Evolutionary conservation across 257 asterid genomes (phyloP).

Genomic region (Jaltomata sinuosa): DNA sequence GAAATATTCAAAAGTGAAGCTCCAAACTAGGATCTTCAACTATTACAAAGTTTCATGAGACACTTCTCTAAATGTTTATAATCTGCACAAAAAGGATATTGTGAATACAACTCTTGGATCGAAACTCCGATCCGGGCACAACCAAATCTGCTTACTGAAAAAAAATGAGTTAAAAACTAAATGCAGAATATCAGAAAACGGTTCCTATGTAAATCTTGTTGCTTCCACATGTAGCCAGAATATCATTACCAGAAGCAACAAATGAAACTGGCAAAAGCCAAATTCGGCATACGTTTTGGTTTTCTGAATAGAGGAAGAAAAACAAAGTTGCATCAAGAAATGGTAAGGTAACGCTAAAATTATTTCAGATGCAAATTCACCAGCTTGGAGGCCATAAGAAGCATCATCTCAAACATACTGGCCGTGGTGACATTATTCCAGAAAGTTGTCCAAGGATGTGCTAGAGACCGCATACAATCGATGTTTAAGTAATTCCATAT

Average conservation of each 20-base stretch:
- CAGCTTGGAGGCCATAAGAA: conserved; percentile 10
- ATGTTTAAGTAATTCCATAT: neutral
- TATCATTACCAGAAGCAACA: conserved; percentile 7
- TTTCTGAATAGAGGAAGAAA: neutral
- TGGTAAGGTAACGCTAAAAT: neutral
- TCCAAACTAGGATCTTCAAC: conserved; percentile 29
- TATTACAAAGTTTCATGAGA: conserved; percentile 28
- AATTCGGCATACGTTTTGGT: neutral
- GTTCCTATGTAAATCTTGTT: neutral
- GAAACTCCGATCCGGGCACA: conserved; percentile 27
- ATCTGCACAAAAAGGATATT: conserved; percentile 66
- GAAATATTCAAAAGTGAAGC: conserved; percentile 30
- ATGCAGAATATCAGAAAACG: neutral
- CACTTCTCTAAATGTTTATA: conserved; percentile 29
- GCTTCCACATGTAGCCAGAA: neutral
- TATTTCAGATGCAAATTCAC: conserved; percentile 2
- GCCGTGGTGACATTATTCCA: neutral
- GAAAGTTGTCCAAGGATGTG: neutral
- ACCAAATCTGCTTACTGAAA: neutral
- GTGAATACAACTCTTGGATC: conserved; percentile 43
- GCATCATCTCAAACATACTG: neutral
- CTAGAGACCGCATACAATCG: conserved; percentile 2
- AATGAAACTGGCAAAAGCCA: conserved; percentile 9
- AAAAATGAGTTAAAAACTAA: neutral
- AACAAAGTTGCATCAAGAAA: conserved; percentile 2